Evolutionary conservation across 768 basidiomycete species (phyloP).

Genomic region (Mycena alexandri): DNA sequence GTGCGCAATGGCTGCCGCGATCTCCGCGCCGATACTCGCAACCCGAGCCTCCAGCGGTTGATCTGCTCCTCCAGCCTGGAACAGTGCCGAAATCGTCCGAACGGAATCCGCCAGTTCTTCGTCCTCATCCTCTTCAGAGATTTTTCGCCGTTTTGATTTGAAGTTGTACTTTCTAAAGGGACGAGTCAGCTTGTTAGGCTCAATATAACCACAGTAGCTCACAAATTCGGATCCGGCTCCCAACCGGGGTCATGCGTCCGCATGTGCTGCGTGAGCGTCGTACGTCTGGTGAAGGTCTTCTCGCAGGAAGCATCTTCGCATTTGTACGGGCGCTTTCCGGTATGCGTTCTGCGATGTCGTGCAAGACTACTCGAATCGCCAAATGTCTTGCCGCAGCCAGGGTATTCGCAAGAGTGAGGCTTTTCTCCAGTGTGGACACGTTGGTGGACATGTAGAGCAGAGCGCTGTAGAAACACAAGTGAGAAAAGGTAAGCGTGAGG

Average conservation of each 20-base stretch:
- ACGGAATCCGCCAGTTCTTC: slow-evolving; percentile 81
- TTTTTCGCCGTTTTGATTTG: slow-evolving; percentile 77
- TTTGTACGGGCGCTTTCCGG: slow-evolving; percentile 88
- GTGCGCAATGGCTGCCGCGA: slow-evolving; percentile 84
- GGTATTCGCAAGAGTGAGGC: slow-evolving; percentile 92
- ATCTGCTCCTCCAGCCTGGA: slow-evolving; percentile 63
- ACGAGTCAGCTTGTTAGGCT: slow-evolving; percentile 35
- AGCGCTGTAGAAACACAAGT: slow-evolving; percentile 66
- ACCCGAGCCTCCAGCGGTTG: slow-evolving; percentile 73
- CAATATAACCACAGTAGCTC: slow-evolving; percentile 46
- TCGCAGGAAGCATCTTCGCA: slow-evolving; percentile 87
- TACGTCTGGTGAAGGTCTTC: slow-evolving; percentile 89
- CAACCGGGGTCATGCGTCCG: slow-evolving; percentile 87
- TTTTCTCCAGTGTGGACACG: slow-evolving; percentile 95
- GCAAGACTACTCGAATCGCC: slow-evolving; percentile 93
- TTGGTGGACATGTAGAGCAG: slow-evolving; percentile 88
- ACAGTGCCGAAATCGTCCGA: slow-evolving; percentile 78
- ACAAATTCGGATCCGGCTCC: slow-evolving; percentile 89
- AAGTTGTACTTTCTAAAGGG: slow-evolving; percentile 78
- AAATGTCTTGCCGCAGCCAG: slow-evolving; percentile 88
- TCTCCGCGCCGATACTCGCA: slow-evolving; percentile 84
- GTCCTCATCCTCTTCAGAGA: slow-evolving; percentile 64
- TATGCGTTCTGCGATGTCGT: slow-evolving; percentile 90
- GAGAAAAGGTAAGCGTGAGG: slow-evolving; percentile 24
- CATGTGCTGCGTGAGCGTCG: slow-evolving; percentile 90